Conservation (phyloP, 495 filamentous ascomycete species). For the Bombardia bombarda region DNA sequence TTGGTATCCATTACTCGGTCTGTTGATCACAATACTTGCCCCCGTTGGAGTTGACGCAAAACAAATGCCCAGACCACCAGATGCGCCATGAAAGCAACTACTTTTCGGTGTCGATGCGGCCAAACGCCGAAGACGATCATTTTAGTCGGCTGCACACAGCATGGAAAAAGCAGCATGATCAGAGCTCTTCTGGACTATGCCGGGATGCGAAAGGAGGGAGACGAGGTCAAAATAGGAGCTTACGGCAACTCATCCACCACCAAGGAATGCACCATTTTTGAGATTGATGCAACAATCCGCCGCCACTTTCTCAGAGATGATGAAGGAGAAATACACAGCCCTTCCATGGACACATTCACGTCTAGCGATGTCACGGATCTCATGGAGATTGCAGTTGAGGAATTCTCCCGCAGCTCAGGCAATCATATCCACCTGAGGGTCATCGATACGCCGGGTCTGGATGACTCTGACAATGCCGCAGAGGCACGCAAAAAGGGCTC, state of each 20-base stretch:
- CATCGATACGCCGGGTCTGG: neutral
- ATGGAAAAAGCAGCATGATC: neutral
- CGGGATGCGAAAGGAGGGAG: neutral
- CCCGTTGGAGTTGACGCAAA: too few species aligned
- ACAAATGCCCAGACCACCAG: too few species aligned
- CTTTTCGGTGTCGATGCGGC: neutral
- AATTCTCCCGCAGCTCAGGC: neutral
- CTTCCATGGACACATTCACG: neutral
- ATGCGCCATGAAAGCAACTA: too few species aligned
- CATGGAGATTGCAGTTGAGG: neutral
- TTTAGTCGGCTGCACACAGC: neutral
- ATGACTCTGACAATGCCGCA: neutral
- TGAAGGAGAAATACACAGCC: neutral
- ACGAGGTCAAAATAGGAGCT: neutral
- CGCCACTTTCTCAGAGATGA: neutral
- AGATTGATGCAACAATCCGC: neutral
- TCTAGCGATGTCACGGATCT: neutral
- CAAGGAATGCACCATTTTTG: neutral
- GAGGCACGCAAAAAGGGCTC: too few species aligned
- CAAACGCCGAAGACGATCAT: neutral
- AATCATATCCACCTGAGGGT: neutral
- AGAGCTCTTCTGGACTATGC: neutral
- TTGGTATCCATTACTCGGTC: too few species aligned
- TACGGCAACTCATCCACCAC: neutral
- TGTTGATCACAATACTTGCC: too few species aligned